phyloP scores from a whole-genome alignment of 179 eudicot genomes.

The Silene vulgaris region DNA sequence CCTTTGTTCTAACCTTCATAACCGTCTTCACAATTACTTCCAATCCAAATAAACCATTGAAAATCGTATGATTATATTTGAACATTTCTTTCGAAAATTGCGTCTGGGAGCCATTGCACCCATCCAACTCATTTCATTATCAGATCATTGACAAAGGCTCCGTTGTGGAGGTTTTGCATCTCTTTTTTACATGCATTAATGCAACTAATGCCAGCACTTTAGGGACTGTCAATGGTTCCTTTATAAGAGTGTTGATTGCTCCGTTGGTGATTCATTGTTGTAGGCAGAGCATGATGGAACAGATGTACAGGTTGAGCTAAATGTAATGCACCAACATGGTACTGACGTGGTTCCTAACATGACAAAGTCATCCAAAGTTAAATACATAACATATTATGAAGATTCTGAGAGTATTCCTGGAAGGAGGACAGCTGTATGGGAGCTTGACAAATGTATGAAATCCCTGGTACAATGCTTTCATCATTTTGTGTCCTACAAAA shows the following conservation, averaged over 20 bases:
- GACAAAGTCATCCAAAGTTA: conserved; percentile 72
- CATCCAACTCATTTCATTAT: background rate
- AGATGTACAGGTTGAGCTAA: conserved; percentile 76
- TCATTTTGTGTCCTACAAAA: background rate
- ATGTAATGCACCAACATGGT: conserved; percentile 60
- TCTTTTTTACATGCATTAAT: background rate
- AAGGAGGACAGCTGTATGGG: conserved; percentile 94
- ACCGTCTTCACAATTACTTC: background rate
- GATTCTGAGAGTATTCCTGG: conserved; percentile 92
- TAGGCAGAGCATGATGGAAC: conserved; percentile 93
- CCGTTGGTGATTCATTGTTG: conserved; percentile 15
- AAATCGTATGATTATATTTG: background rate
- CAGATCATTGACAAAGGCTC: background rate
- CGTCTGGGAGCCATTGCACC: background rate
- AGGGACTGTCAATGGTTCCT: background rate
- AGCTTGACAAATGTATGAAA: conserved; percentile 81
- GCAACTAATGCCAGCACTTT: background rate
- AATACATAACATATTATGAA: conserved; percentile 91
- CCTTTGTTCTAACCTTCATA: background rate
- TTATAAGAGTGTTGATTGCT: background rate
- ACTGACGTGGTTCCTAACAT: conserved; percentile 72
- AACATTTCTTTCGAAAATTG: background rate
- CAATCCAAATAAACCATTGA: background rate
- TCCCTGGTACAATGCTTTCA: conserved; percentile 15
- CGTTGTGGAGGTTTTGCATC: background rate